Evolutionary conservation across 768 basidiomycete species (phyloP).

Genomic region (Tylopilus balloui): DNA sequence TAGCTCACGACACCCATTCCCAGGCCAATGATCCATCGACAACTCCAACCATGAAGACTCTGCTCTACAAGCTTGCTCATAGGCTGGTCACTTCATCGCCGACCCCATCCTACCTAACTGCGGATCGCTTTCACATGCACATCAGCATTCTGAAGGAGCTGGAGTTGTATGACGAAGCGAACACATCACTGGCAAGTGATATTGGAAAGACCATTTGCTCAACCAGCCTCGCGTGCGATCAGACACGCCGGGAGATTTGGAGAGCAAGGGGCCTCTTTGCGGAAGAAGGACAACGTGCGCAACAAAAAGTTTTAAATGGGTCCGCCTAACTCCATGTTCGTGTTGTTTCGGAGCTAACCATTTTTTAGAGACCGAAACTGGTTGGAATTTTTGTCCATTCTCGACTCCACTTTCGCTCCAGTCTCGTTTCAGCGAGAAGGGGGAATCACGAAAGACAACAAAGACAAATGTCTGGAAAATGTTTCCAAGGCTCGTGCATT

Average conservation of each 20-base stretch:
- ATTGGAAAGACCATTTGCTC: constrained; percentile 63
- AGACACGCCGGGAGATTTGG: constrained; percentile 71
- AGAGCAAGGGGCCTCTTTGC: constrained; percentile 47
- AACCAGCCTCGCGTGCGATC: constrained; percentile 69
- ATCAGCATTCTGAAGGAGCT: constrained; percentile 68
- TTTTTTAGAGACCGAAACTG: constrained; percentile 73
- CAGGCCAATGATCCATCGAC: constrained; percentile 72
- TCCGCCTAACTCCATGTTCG: constrained; percentile 30
- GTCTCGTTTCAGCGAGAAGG: constrained; percentile 24
- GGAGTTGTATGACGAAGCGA: constrained; percentile 64
- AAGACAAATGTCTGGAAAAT: constrained; percentile 35
- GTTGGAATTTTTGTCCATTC: constrained; percentile 73
- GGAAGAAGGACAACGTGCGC: constrained; percentile 62
- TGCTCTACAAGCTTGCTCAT: constrained; percentile 76
- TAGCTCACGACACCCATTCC: constrained; percentile 8
- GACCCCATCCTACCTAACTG: constrained; percentile 55
- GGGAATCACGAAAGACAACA: constrained; percentile 33
- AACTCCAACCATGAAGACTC: constrained; percentile 52
- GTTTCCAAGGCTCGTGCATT: constrained; percentile 45
- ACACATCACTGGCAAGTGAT: constrained; percentile 62
- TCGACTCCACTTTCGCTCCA: constrained; percentile 61
- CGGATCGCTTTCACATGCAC: constrained; percentile 78
- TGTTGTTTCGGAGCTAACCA: constrained; percentile 19
- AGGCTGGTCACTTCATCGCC: constrained; percentile 62
- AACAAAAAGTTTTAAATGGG: constrained; percentile 57